phyloP scores from a whole-genome alignment of 768 basidiomycete species.

The Xerocomus spinulosus region DNA sequence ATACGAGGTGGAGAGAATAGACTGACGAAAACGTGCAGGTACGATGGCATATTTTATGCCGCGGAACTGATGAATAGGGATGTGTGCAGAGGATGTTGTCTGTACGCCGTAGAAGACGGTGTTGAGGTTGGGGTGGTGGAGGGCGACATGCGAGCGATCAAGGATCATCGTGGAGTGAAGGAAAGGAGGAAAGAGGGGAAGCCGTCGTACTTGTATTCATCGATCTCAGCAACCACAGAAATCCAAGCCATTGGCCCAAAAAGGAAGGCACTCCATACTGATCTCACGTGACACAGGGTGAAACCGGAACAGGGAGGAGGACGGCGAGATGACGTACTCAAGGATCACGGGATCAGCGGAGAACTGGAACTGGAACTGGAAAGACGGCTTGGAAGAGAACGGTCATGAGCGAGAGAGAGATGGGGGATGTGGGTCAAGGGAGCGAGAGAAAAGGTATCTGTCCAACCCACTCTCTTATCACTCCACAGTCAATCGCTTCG shows the following conservation, averaged over 20 bases:
- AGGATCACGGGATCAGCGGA: slow-evolving; percentile 12
- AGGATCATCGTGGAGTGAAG: slow-evolving; percentile 24
- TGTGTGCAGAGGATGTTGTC: slow-evolving; percentile 53
- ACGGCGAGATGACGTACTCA: slow-evolving; percentile 8
- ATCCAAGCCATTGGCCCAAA: slow-evolving; percentile 18
- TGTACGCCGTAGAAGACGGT: slow-evolving; percentile 65
- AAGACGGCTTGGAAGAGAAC: neutral
- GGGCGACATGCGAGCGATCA: slow-evolving; percentile 23
- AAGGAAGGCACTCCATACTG: slow-evolving; percentile 15
- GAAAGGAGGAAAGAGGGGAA: neutral
- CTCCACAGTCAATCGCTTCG: slow-evolving; percentile 10
- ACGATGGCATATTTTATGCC: slow-evolving; percentile 76
- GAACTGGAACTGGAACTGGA: slow-evolving; percentile 1
- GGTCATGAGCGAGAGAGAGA: neutral
- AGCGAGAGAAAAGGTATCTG: neutral
- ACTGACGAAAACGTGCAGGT: slow-evolving; percentile 74
- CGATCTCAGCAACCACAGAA: slow-evolving; percentile 24
- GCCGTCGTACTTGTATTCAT: slow-evolving; percentile 17
- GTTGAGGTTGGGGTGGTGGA: slow-evolving; percentile 52
- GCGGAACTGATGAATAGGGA: slow-evolving; percentile 63
- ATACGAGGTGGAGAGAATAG: slow-evolving; percentile 55
- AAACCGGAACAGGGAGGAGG: neutral
- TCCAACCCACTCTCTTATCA: slow-evolving; percentile 17
- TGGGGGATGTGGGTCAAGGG: slow-evolving; percentile 18
- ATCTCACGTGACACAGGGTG: slow-evolving; percentile 24